These are phyloP conservation scores for Raddia distichophylla DNA, from an alignment of 176 grass and related monocot genomes.

Conservation along the genomic window DNA sequence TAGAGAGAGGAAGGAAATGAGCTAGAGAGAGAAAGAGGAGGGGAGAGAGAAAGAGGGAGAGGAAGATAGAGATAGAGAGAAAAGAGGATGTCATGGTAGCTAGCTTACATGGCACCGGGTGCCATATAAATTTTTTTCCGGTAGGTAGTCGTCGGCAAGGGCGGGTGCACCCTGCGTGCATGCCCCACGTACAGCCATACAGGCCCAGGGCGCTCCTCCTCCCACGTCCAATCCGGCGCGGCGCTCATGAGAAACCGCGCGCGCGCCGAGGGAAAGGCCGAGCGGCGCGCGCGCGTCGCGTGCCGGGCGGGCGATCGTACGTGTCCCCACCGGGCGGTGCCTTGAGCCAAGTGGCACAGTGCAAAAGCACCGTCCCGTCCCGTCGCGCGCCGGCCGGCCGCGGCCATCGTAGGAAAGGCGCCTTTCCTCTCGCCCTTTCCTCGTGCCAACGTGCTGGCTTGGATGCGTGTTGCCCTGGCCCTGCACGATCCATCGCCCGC, in stretches of 20 bases:
- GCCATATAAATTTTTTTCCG: no score
- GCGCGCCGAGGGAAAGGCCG: background rate
- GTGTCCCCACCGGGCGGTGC: background rate
- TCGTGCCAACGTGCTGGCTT: background rate
- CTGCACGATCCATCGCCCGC: background rate
- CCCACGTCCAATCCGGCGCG: constrained; percentile 36
- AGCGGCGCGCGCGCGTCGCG: constrained; percentile 21
- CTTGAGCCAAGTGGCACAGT: constrained; percentile 69
- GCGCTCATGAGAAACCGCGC: constrained; percentile 41
- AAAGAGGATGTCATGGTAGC: no score
- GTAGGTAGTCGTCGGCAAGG: no score
- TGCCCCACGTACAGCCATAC: no score
- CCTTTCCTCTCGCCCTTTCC: background rate
- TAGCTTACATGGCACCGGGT: no score
- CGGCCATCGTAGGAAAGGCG: background rate
- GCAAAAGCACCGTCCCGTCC: background rate
- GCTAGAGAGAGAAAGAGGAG: no score
- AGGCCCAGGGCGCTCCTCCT: no score
- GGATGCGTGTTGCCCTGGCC: background rate
- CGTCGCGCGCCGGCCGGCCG: background rate
- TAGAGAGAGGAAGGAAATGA: no score
- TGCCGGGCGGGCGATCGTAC: background rate
- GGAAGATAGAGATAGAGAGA: no score
- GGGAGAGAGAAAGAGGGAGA: no score
- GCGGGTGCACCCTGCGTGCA: background rate